These are phyloP conservation scores for Xylaria venustula DNA, from an alignment of 495 filamentous ascomycete genomes.

Conservation along the genomic window DNA sequence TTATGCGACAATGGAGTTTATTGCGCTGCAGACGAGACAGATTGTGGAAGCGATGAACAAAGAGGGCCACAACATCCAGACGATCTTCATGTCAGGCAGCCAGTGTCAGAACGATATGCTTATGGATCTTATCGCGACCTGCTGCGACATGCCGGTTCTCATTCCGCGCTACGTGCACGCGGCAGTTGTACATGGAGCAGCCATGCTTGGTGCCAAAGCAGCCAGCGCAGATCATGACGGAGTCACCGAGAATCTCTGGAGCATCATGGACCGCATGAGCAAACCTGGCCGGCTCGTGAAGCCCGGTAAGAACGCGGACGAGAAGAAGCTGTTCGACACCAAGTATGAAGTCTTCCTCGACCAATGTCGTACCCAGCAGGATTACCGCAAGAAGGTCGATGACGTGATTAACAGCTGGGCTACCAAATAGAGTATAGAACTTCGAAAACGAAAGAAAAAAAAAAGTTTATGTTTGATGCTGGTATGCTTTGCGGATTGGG, in stretches of 20 bases:
- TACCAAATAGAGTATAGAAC: neutral
- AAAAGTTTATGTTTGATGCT: neutral
- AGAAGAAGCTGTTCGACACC: conserved; percentile 74
- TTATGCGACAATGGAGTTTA: conserved; percentile 94
- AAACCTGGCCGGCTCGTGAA: conserved; percentile 83
- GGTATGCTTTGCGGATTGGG: neutral
- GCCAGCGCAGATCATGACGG: conserved; percentile 75
- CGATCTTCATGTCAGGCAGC: conserved; percentile 97
- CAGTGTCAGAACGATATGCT: conserved; percentile 95
- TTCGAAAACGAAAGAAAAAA: conserved; percentile 11
- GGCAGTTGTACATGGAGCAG: conserved; percentile 94
- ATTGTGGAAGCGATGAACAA: conserved; percentile 92
- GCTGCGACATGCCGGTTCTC: conserved; percentile 85
- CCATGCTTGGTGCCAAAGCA: conserved; percentile 95
- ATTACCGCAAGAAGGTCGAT: conserved; percentile 68
- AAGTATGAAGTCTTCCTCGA: conserved; percentile 88
- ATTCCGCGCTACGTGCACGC: conserved; percentile 91
- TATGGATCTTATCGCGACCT: conserved; percentile 85
- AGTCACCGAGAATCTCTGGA: conserved; percentile 82
- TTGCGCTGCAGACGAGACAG: conserved; percentile 91
- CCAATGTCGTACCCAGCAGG: conserved; percentile 71
- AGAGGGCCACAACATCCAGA: conserved; percentile 76
- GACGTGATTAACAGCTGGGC: conserved; percentile 56
- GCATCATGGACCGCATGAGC: conserved; percentile 96
- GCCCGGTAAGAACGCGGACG: conserved; percentile 63